Evolutionary conservation across 2,329 filamentous ascomycete species (phyloP).

Genomic region (Fusarium anthophilum): DNA sequence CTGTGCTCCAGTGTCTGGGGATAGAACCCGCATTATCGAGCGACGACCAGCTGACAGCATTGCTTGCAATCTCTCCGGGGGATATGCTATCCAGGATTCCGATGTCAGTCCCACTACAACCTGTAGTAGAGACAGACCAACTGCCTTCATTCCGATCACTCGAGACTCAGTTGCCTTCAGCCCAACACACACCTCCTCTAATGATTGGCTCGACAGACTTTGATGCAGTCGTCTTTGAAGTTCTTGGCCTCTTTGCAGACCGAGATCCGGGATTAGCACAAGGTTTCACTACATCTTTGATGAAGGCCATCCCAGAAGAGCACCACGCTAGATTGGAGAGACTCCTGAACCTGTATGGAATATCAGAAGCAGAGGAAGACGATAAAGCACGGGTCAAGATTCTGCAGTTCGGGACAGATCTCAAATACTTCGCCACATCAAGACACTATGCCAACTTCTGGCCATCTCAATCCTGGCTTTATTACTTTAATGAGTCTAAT

Average conservation of each 20-base stretch:
- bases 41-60: neutral
- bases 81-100: neutral
- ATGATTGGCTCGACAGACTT: neutral
- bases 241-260: neutral
- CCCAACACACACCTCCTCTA: neutral
- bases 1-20: neutral
- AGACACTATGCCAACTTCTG: neutral
- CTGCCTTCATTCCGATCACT: neutral
- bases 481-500: neutral
- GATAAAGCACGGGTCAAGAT: neutral
- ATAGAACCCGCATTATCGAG: neutral
- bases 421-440: neutral
- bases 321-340: accelerated
- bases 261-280: neutral
- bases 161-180: neutral
- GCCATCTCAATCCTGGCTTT: neutral
- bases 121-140: neutral
- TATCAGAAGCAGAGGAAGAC: neutral
- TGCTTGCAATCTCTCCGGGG: neutral
- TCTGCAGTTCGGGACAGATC: neutral
- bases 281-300: neutral
- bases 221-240: neutral
- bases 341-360: neutral
- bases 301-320: accelerated
- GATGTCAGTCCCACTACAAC: neutral